Base-by-base conservation (phyloP, 2,329 filamentous ascomycete species). In the Pseudogymnoascus destructans region DNA sequence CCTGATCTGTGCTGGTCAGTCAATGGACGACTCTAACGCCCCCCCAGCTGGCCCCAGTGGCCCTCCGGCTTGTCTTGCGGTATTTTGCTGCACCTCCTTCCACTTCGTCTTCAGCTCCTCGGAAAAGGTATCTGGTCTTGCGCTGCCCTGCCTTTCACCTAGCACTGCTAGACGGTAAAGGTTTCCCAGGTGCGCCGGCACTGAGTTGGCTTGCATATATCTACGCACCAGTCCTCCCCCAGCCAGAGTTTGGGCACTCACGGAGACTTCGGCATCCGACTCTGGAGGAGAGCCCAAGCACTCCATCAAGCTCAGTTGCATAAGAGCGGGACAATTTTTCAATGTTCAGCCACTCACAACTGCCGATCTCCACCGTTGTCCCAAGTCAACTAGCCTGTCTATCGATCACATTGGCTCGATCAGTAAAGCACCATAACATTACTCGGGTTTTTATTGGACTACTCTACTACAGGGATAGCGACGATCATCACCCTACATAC, bases 161-260 rank as follows among this genome's bases (percentile, higher is more conserved):
- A 52, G 25, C 15, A 19, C 46, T 52, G 46, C 46, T 30, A 21
- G 46, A 52, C 30, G 25, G n/a, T 52, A 30, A 17, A 23, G n/a
- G 25, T 17, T 8, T 10, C 25, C 15, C 46, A 52, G 46, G 46
- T 52, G 25, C 25, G 46, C 46, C 46, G 42, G 42, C 42, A 49
- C 13, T 25, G 40, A 49, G 40, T 49, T 49, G 13, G 40, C 40
- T 15, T 52, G 42, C 42, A 52, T 52, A 52, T 30, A 27, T 32
- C 46, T 52, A 52, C 46, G 46, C 46, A 25, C 46, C 46, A 52
- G 46, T 52, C n/a, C 46, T 52, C 46, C 46, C 42, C 4, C 46
- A 52, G 8, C 25, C 46, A 30, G 21, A 32, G 25, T 30, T 19
- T 52, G 46, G 10, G 46, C 46, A 19, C n/a, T 52, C 46, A 17